Conservation (phyloP, 2,329 filamentous ascomycete genomes). For the Cladosporium sp. region DNA sequence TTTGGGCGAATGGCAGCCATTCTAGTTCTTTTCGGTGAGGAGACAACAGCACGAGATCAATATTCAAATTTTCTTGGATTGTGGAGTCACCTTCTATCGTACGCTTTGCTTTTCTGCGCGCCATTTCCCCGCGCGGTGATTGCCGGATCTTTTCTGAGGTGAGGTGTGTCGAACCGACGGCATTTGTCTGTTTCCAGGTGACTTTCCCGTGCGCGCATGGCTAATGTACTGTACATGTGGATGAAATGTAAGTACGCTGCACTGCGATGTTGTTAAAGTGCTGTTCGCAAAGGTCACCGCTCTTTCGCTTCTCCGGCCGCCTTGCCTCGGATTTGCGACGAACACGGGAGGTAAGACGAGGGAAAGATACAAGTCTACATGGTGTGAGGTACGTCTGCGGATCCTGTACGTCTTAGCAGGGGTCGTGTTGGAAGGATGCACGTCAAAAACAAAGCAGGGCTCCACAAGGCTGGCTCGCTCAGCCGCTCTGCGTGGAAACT, state of each 20-base stretch:
- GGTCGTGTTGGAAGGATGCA: not conserved
- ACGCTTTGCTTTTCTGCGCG: not conserved
- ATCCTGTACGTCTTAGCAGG: not conserved
- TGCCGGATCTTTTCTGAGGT: not conserved
- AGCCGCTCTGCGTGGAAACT: too few relatives aligned
- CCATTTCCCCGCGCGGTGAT: not conserved
- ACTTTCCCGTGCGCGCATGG: not conserved
- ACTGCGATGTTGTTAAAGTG: not conserved
- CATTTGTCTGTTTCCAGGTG: not conserved
- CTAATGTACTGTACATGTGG: not conserved
- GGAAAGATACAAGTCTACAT: not conserved
- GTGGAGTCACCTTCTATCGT: not conserved
- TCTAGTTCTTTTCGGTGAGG: not conserved
- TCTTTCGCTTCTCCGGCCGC: not conserved
- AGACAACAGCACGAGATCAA: not conserved
- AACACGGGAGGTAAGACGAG: not conserved
- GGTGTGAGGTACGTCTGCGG: not conserved
- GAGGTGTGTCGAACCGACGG: not conserved
- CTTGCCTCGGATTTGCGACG: not conserved
- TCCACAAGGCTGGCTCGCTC: not conserved
- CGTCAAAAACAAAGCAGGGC: not conserved
- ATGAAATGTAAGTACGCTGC: not conserved
- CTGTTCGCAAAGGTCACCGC: not conserved
- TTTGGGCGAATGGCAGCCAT: not conserved
- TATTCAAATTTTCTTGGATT: not conserved